Evolutionary conservation across 2,329 filamentous ascomycete species (phyloP).

Genomic region (Calonectria naviculata): DNA sequence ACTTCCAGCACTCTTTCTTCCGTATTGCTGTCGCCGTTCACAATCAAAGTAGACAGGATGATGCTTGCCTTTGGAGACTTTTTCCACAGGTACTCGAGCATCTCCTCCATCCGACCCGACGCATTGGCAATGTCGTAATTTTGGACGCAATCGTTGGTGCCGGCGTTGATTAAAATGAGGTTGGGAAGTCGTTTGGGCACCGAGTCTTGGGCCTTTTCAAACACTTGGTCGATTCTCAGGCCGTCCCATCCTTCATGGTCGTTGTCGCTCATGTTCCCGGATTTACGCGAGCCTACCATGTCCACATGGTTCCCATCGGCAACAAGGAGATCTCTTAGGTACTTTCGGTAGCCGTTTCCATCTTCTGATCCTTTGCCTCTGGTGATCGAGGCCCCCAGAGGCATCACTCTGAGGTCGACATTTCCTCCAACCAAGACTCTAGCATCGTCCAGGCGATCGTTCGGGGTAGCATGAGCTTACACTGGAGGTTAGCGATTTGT

Average conservation of each 20-base stretch:
- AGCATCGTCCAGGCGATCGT: background rate
- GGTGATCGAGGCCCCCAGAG: constrained; percentile 57
- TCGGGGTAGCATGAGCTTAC: background rate
- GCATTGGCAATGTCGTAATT: constrained; percentile 43
- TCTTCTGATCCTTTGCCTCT: constrained; percentile 48
- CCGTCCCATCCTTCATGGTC: constrained; percentile 59
- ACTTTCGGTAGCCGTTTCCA: constrained; percentile 53
- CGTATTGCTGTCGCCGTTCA: constrained; percentile 43
- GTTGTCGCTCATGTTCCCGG: constrained; percentile 53
- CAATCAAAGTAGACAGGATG: constrained; percentile 52
- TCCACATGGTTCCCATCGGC: constrained; percentile 47
- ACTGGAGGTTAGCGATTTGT: background rate
- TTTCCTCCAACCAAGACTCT: constrained; percentile 13
- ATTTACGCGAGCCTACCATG: constrained; percentile 54
- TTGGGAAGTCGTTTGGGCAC: constrained; percentile 50
- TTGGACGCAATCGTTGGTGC: constrained; percentile 56
- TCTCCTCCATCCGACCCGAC: constrained; percentile 45
- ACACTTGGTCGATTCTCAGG: constrained; percentile 52
- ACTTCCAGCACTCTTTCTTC: constrained; percentile 42
- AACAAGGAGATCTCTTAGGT: constrained; percentile 45
- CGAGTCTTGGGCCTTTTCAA: constrained; percentile 44
- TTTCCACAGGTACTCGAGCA: constrained; percentile 49
- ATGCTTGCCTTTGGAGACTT: constrained; percentile 47
- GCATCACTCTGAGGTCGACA: constrained; percentile 52
- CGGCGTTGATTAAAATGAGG: constrained; percentile 54